Base-by-base conservation (phyloP, 257 asterid species). In the Solanum virginianum region DNA sequence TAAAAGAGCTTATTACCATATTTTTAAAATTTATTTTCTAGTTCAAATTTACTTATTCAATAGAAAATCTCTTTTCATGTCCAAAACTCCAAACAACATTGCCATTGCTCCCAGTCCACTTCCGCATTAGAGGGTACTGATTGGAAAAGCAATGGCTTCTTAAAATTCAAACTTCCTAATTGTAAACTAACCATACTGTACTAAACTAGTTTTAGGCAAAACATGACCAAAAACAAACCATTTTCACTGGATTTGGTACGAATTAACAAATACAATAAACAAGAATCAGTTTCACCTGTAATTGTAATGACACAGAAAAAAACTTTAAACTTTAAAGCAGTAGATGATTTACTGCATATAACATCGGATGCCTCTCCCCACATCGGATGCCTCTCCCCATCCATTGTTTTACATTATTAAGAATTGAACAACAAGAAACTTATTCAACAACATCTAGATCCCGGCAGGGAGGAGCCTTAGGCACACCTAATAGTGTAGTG, bases 401-500 rank as follows among this genome's bases (percentile, higher is more conserved):
- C 89, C 83, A 86, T 83, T 84, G 86, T 85, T 87, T 89, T 87
- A 60, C 87, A 88, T 90, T 92, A 94, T 93, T 92, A 88, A 47
- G 83, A 83, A 79, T 70, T 71, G 80, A 71, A 87, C 85, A 59
- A 83, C 68, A 84, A 80, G 10, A 75, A 70, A 49, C 59, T 56
- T 70, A 86, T 80, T 95, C 88, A 92, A 93, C 98, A 29, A 97
- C 97, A 89, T 95, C 98, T 55, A 97, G 97, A 91, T 97, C 98
- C 84, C 99, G 91, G 65, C 97, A 94, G 43, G 97, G 95, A 82
- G 99, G 98, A 81, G 98, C 87, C 95, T 91, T 92, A 5, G 98
- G 98, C 90, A 94, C 98, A 39, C 95, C 88, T 86, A 95, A 86
- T 89, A 96, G 90, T 41, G 97, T 90, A 22, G 90, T 90, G 90